Conservation (phyloP, 2,329 filamentous ascomycete species). For the Xenoacremonium recifei region DNA sequence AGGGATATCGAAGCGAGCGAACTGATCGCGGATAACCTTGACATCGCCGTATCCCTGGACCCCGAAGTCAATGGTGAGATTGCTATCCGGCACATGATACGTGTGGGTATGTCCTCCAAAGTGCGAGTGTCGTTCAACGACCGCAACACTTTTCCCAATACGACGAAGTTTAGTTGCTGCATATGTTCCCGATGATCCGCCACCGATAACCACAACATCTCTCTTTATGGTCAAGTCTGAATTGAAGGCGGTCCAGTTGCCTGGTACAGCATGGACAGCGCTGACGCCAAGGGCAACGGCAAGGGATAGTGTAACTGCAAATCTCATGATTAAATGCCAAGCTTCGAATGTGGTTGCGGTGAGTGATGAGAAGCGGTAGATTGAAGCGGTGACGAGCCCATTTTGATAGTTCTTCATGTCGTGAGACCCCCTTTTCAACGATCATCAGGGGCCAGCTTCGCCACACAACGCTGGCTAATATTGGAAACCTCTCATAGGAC, state of each 20-base stretch:
- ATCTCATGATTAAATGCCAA: conserved; percentile 15
- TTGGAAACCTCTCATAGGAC: background rate
- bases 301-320: conserved; percentile 17
- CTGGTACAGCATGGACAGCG: conserved; percentile 8
- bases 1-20: conserved; percentile 14
- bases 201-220: conserved; percentile 17
- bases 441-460: background rate
- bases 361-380: conserved; percentile 1
- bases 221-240: conserved; percentile 6
- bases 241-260: background rate
- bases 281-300: conserved; percentile 9
- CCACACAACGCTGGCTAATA: conserved; percentile 2
- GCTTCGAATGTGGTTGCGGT: conserved; percentile 3
- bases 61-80: conserved; percentile 17
- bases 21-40: conserved; percentile 8
- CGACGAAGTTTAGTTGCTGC: conserved; percentile 16
- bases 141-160: conserved; percentile 16
- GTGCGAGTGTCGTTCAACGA: conserved; percentile 10
- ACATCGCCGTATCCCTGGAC: conserved; percentile 16
- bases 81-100: conserved; percentile 13
- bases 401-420: conserved; percentile 17
- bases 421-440: conserved; percentile 13
- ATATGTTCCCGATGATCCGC: conserved; percentile 16
- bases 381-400: conserved; percentile 10
- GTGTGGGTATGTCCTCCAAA: conserved; percentile 18